Conservation (phyloP, 352 stramenopile genomes). For the Globisporangium acanthophoron region DNA sequence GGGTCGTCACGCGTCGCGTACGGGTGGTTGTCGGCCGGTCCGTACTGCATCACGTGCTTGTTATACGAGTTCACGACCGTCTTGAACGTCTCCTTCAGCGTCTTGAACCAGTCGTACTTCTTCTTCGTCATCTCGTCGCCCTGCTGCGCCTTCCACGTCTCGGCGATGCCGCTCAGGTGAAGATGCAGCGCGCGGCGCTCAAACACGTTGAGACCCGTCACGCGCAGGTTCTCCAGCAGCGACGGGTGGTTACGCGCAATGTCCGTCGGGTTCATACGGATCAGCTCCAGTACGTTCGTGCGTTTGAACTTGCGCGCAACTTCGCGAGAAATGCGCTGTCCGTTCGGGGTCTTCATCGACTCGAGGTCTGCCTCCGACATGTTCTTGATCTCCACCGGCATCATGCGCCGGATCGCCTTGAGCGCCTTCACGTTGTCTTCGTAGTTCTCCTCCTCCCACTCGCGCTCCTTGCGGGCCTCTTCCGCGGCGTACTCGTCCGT, state of each 20-base stretch:
- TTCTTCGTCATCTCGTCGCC: conserved; percentile 91
- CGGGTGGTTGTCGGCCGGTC: conserved; percentile 82
- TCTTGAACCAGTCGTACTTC: conserved; percentile 91
- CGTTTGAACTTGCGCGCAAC: conserved; percentile 90
- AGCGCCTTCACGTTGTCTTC: conserved; percentile 84
- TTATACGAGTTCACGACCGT: conserved; percentile 89
- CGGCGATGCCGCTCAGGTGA: conserved; percentile 79
- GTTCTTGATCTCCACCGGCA: conserved; percentile 91
- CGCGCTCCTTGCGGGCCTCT: conserved; percentile 84
- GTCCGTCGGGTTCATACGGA: conserved; percentile 83
- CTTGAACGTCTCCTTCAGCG: conserved; percentile 91
- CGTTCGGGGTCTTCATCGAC: conserved; percentile 58
- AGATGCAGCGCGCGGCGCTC: conserved; percentile 87
- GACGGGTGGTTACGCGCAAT: conserved; percentile 88
- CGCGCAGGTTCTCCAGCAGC: conserved; percentile 87
- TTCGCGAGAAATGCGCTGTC: conserved; percentile 68
- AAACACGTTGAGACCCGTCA: conserved; percentile 88
- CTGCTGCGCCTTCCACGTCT: conserved; percentile 85
- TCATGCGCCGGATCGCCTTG: conserved; percentile 87
- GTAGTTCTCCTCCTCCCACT: conserved; percentile 91
- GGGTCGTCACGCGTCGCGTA: conserved; percentile 82
- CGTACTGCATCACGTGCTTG: conserved; percentile 88
- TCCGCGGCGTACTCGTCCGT: conserved; percentile 91
- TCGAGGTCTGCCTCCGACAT: conserved; percentile 86
- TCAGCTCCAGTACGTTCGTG: conserved; percentile 88